Base-by-base conservation (phyloP, 805 yeast species). In the Hanseniaspora hatyaiensis region DNA sequence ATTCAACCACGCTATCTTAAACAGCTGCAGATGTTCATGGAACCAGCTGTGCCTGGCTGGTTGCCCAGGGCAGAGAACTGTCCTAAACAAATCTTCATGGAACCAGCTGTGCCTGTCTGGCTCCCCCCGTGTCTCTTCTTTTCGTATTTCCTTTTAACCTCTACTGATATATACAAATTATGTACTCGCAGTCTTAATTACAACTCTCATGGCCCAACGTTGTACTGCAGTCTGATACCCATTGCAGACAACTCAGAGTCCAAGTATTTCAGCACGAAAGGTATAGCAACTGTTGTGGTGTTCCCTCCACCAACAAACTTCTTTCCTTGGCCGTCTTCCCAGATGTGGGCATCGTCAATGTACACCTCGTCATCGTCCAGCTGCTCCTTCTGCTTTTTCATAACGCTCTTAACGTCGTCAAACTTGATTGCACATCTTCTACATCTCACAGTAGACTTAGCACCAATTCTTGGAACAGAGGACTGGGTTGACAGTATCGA, bases 301-400 rank as follows among this genome's bases (percentile, higher is more conserved):
- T 92, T 74, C 51, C 76, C 79, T 60, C 98, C 98, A 47, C 98
- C 98, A 49, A 78, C 78, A 62, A 82, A 89, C 61, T 81, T 79
- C 60, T 77, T 81, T 45, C 98, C 97, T 57, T 81, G 87, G 16
- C 96, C 97, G 62, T 92, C 98, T 68, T 92, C 96, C 98, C 98
- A 92, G 36, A 82, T 75, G 50, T 81, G 85, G 19, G 81, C 68
- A 52, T 81, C 86, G 54, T 75, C 79, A 51, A 75, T 76, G 50
- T 69, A 71, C 29, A 73, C 69, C 38, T 51, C 55, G 11, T 44
- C 48, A 8, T 51, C 44, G 26, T 58, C 60, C 19, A 57, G 61
- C 23, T 34, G 39, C 19, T 29, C 34, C 23, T 32, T 29, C 46
- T 60, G 62, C 30, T 60, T 60, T 20, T 66, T 55, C n/a, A 64